phyloP scores from a whole-genome alignment of 257 asterid species.

The Capsicum pubescens region DNA sequence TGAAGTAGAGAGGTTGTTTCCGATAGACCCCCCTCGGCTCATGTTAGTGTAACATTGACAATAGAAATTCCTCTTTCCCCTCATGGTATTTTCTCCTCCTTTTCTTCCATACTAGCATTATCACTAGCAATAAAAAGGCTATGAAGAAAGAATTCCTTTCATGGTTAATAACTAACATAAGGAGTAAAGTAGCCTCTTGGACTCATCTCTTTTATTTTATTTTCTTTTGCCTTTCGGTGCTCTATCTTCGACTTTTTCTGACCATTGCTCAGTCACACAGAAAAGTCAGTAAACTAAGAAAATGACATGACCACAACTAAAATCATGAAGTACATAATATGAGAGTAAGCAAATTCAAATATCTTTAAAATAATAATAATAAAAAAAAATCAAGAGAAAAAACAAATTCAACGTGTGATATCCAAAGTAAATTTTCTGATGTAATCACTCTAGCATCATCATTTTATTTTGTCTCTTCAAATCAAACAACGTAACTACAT shows the following conservation, averaged over 20 bases:
- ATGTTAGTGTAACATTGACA: too few species aligned
- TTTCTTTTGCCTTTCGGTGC: slow-evolving; percentile 50
- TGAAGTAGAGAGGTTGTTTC: too few species aligned
- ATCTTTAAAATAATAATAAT: background rate
- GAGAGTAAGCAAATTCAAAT: background rate
- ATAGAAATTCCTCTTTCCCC: slow-evolving; percentile 54
- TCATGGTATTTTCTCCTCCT: slow-evolving; percentile 34
- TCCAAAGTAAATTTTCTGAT: slow-evolving; percentile 3
- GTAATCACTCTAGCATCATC: slow-evolving; percentile 9
- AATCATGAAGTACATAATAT: slow-evolving; percentile 37
- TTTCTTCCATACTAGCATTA: too few species aligned
- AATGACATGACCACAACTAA: slow-evolving; percentile 65
- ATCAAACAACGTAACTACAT: background rate
- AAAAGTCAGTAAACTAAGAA: slow-evolving; percentile 44
- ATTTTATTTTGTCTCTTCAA: background rate
- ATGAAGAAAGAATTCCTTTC: too few species aligned
- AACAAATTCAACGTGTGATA: background rate
- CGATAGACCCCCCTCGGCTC: too few species aligned
- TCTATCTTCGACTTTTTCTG: slow-evolving; percentile 59
- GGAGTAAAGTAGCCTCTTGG: slow-evolving; percentile 21
- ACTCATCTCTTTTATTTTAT: slow-evolving; percentile 20
- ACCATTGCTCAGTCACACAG: slow-evolving; percentile 38
- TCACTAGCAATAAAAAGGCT: too few species aligned
- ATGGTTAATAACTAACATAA: background rate
- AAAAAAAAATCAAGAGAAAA: background rate